Percentiles rank a stretch among this genome's conserved stretches.
Evolutionary conservation across 805 yeast genomes (phyloP).

Genomic region (Saccharomycopsis sp.): DNA sequence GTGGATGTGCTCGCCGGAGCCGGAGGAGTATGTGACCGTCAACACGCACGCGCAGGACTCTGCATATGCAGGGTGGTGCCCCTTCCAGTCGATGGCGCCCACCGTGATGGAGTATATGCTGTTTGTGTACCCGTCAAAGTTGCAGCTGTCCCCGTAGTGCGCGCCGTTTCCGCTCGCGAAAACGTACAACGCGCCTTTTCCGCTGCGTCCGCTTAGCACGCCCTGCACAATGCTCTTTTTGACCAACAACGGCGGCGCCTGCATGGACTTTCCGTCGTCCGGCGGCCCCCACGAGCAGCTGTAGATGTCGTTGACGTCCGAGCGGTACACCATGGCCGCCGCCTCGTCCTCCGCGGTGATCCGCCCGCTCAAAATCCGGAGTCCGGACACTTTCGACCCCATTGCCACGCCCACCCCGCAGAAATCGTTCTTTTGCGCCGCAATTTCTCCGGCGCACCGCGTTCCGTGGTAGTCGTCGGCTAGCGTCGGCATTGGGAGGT

Average conservation of each 20-base stretch:
- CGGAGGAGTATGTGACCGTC: constrained; percentile 90
- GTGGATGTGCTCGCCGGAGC: constrained; percentile 81
- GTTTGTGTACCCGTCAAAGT: constrained; percentile 95
- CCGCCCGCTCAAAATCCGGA: constrained; percentile 77
- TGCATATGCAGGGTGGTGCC: constrained; percentile 80
- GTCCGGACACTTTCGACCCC: constrained; percentile 78
- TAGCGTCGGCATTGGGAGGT: constrained; percentile 74
- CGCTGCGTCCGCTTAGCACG: constrained; percentile 68
- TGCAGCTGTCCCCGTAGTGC: constrained; percentile 75
- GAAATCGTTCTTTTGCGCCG: constrained; percentile 71
- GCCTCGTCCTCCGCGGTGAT: constrained; percentile 89
- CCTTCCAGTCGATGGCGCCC: constrained; percentile 85
- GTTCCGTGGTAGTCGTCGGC: constrained; percentile 91
- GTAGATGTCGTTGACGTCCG: constrained; percentile 84
- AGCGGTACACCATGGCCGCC: constrained; percentile 69
- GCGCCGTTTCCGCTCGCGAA: constrained; percentile 98
- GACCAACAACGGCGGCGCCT: constrained; percentile 75
- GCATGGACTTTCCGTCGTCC: constrained; percentile 83
- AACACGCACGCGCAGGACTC: constrained; percentile 93
- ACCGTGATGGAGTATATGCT: constrained; percentile 92
- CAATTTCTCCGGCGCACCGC: constrained; percentile 96
- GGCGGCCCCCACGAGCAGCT: constrained; percentile 99
- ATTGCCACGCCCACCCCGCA: constrained; percentile 99
- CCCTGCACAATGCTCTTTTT: constrained; percentile 82
- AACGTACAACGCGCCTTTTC: constrained; percentile 83